Conservation (phyloP, 1,284 basidiomycete genomes). For the Apiotrichum sp. region DNA sequence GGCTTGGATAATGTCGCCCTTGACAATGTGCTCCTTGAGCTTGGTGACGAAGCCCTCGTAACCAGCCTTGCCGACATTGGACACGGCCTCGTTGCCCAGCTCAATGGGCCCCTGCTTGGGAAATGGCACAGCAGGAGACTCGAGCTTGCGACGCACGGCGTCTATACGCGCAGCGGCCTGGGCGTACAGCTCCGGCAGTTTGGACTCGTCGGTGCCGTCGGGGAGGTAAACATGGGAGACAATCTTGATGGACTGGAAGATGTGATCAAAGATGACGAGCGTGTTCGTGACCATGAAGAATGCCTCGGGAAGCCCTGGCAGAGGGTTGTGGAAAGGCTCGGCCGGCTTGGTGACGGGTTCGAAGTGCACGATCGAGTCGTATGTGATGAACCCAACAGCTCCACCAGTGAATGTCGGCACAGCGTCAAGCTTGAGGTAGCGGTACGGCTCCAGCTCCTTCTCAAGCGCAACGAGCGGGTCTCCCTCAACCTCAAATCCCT, state of each 20-base stretch:
- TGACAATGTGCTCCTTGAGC: constrained; percentile 88
- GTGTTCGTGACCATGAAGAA: constrained; percentile 96
- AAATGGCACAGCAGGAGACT: constrained; percentile 57
- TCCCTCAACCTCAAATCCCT: constrained; percentile 70
- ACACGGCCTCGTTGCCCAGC: constrained; percentile 62
- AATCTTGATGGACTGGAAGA: constrained; percentile 89
- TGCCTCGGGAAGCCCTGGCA: constrained; percentile 82
- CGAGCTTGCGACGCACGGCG: constrained; percentile 62
- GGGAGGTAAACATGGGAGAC: constrained; percentile 92
- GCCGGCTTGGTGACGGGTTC: constrained; percentile 76
- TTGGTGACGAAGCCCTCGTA: constrained; percentile 89
- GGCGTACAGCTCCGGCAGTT: constrained; percentile 73
- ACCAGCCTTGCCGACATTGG: constrained; percentile 89
- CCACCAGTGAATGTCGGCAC: constrained; percentile 92
- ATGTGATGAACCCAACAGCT: constrained; percentile 94
- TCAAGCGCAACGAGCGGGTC: constrained; percentile 84
- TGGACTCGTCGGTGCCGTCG: constrained; percentile 44
- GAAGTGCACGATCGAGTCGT: constrained; percentile 94
- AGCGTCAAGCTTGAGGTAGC: constrained; percentile 85
- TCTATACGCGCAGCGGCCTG: constrained; percentile 73
- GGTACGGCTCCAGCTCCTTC: constrained; percentile 76
- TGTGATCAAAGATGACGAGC: constrained; percentile 92
- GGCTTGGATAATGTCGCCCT: constrained; percentile 97
- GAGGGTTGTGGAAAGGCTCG: constrained; percentile 60
- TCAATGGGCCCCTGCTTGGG: constrained; percentile 50